Percentiles rank a stretch among this genome's conserved stretches.
Conservation (phyloP, 768 basidiomycete species). For the Lentinus tigrinus region DNA sequence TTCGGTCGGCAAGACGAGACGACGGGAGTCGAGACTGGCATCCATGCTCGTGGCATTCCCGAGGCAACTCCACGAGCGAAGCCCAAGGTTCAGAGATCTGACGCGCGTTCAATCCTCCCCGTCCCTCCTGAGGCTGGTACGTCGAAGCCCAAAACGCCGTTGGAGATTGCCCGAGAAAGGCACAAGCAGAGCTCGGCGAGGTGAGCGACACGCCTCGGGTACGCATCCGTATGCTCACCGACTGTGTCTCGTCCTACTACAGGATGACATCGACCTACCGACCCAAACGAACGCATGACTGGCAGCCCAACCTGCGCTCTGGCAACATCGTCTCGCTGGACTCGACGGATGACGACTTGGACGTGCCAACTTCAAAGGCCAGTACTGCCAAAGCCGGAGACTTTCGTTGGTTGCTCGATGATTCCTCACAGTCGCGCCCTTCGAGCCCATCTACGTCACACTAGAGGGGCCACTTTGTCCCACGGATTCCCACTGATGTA, state of each 20-base stretch:
- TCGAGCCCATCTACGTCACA: not conserved
- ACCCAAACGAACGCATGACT: not conserved
- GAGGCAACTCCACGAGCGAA: slow-evolving; percentile 1
- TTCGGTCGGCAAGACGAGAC: not conserved
- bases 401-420: not conserved
- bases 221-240: no score
- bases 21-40: not conserved
- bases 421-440: not conserved
- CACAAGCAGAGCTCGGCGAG: not conserved
- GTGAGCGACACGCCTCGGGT: not conserved
- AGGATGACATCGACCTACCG: no score
- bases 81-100: not conserved
- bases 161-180: slow-evolving; percentile 9
- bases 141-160: not conserved
- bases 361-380: not conserved
- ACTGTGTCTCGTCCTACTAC: no score
- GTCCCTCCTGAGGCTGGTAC: not conserved
- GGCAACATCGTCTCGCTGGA: not conserved
- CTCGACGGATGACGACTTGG: slow-evolving; percentile 5
- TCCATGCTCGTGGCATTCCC: not conserved
- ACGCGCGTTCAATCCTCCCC: not conserved
- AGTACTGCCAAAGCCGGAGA: not conserved
- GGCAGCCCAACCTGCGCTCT: slow-evolving; percentile 7
- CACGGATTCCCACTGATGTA: not conserved
- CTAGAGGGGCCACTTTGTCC: not conserved